Conservation (phyloP, 768 basidiomycete species). For the Mycena kentingensis region DNA sequence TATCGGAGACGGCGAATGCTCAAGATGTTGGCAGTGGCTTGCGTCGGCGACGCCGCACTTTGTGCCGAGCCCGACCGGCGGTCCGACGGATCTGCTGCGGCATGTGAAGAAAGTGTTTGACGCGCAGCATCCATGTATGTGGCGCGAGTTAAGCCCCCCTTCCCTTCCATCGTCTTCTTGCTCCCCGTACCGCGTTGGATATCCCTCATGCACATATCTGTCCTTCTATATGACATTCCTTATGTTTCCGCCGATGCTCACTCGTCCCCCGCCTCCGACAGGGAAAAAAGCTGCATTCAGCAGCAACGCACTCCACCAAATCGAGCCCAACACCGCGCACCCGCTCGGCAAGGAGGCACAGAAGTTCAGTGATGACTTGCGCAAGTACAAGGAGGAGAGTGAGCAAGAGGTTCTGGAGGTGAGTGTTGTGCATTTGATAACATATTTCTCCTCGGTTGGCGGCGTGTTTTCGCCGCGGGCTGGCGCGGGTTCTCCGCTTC, state of each 20-base stretch:
- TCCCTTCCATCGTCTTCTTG: too few species aligned
- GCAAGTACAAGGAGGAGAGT: conserved; percentile 79
- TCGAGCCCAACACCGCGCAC: conserved; percentile 53
- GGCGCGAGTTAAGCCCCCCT: conserved; percentile 1
- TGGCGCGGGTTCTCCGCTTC: too few species aligned
- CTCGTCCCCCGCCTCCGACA: conserved; percentile 38
- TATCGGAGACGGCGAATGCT: neutral
- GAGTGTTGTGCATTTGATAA: too few species aligned
- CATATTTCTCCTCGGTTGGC: too few species aligned
- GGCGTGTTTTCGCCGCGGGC: too few species aligned
- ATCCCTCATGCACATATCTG: too few species aligned
- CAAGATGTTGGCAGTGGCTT: conserved; percentile 56
- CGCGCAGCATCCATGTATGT: conserved; percentile 84
- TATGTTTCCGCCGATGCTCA: neutral
- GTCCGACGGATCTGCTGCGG: conserved; percentile 79
- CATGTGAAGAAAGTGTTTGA: conserved; percentile 89
- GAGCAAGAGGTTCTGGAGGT: conserved; percentile 53
- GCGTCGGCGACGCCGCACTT: conserved; percentile 68
- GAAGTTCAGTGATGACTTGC: conserved; percentile 58
- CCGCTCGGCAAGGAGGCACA: conserved; percentile 40
- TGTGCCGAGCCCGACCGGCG: conserved; percentile 60
- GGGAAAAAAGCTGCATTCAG: conserved; percentile 88
- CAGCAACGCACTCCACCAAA: conserved; percentile 82
- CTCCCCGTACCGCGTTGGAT: too few species aligned
- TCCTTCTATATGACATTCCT: too few species aligned